phyloP scores from a whole-genome alignment of 306 rosid species.

The Lupinus albus region DNA sequence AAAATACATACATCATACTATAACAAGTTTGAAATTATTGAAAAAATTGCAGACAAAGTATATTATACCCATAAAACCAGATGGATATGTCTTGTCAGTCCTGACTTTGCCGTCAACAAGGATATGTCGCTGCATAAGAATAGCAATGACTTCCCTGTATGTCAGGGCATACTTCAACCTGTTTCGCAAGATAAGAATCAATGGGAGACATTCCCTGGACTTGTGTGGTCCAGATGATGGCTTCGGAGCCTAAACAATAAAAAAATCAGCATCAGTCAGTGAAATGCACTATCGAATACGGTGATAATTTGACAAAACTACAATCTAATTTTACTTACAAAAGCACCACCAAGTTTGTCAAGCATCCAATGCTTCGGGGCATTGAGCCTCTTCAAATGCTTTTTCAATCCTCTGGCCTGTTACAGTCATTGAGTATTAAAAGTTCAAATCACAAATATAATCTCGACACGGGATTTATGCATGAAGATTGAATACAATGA shows the following conservation, averaged over 20 bases:
- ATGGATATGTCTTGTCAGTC: constrained; percentile 83
- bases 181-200: constrained; percentile 67
- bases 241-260: constrained; percentile 68
- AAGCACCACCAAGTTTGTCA: constrained; percentile 82
- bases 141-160: constrained; percentile 80
- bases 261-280: background rate
- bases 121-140: constrained; percentile 84
- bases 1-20: too few relatives aligned
- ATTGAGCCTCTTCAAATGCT: constrained; percentile 90
- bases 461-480: background rate
- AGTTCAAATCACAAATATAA: background rate
- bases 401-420: constrained; percentile 86
- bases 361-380: constrained; percentile 95
- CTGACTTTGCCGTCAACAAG: constrained; percentile 81
- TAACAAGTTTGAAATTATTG: background rate
- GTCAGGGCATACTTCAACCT: constrained; percentile 77
- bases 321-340: constrained; percentile 53
- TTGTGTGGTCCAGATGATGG: constrained; percentile 97
- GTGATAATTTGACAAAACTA: background rate
- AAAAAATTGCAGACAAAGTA: background rate
- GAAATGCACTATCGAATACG: background rate
- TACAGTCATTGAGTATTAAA: background rate
- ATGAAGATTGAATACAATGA: background rate
- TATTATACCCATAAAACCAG: constrained; percentile 91
- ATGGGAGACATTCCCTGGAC: constrained; percentile 84